Conservation (phyloP, 305 asterid genomes). For the Striga hermonthica region DNA sequence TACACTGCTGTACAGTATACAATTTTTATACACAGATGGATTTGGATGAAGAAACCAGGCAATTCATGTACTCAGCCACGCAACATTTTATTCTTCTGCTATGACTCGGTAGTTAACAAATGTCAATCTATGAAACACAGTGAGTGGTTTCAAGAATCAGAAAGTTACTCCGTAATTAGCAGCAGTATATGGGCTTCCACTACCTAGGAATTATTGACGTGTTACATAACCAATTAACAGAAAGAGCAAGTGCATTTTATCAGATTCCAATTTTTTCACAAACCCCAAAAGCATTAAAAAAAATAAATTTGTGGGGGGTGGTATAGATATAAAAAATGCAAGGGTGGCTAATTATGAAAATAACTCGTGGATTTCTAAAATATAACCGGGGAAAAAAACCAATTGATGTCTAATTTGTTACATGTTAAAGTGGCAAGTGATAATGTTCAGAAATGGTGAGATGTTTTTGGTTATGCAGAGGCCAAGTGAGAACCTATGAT, state of each 20-base stretch:
- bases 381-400: too few species aligned
- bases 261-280: neutral
- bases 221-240: neutral
- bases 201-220: neutral
- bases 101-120: neutral
- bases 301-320: neutral
- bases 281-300: neutral
- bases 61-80: neutral
- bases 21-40: constrained; percentile 7
- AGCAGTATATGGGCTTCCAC: neutral
- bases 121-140: neutral
- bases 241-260: neutral
- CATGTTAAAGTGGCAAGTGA: too few species aligned
- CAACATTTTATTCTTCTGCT: neutral
- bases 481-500: too few species aligned
- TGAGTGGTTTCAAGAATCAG: neutral
- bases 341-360: too few species aligned
- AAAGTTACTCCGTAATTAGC: neutral
- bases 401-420: too few species aligned
- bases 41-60: constrained; percentile 13
- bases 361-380: too few species aligned
- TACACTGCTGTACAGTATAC: neutral
- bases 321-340: too few species aligned
- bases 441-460: too few species aligned
- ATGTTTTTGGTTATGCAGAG: too few species aligned